Base-by-base conservation (phyloP, 1,284 basidiomycete species). In the Cutaneotrichosporon cyanovorans region DNA sequence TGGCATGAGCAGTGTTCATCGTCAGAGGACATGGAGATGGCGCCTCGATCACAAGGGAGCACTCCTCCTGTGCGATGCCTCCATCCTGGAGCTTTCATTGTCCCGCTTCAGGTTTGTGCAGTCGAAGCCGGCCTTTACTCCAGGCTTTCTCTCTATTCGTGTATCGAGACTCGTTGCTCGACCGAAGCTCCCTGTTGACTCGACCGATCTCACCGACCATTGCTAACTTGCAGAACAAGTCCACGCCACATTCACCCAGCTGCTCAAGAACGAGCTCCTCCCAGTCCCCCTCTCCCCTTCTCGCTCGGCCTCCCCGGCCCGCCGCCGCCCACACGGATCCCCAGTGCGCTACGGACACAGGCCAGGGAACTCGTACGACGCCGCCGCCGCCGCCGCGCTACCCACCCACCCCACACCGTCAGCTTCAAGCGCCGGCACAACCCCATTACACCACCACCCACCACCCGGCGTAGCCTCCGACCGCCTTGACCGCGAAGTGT, bases 261-360 rank as follows among this genome's bases (percentile, higher is more conserved):
- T 78, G 2, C 71, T 79, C 14, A 75, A 74, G 37, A 70, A 69
- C 34, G 77, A 79, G 53, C 69, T 79, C 9, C 76, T 78, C 54
- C 71, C 75, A 6, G 56, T 57, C 1, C 40, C 56, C 16, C 42
- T 44, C 14, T 51, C 61, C 14, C 56, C 53, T 30, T 57, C 54
- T 8, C 56, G 40, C 33, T 57, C 51, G 11, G 42, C 37, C 18
- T 60, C 62, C 5, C 42, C 42, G 12, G 16, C 61, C 57, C 45
- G 55, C 23, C 47, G 46, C 4, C 50, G 40, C 7, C 25, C 25
- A 28, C 25, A 28, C 25, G 25, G 25, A 9, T 57, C 57, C 35
- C 51, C 57, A 34, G 61, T 61, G 32, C 45, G 50, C 9, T 52
- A 56, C 37, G 50, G 52, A 4, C 58, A 62, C 9, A 55, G 63